Evolutionary conservation across 2,329 filamentous ascomycete species (phyloP).

Genomic region (Alternaria triticina): DNA sequence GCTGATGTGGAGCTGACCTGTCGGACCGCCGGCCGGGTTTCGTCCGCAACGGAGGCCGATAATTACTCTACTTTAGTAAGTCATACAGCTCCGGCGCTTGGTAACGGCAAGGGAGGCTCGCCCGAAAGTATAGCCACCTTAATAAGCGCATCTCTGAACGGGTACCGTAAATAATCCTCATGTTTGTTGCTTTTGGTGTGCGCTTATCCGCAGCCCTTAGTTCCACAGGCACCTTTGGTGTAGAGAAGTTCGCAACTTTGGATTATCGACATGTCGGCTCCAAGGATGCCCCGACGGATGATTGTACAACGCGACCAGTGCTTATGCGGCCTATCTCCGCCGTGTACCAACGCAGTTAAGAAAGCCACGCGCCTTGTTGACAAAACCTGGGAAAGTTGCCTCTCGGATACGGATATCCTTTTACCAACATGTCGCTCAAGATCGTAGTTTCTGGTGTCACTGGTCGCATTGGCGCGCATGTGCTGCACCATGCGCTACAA

Average conservation of each 20-base stretch:
- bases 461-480: conserved; percentile 17
- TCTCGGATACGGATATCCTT: background rate
- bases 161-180: background rate
- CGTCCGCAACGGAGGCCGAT: conserved; percentile 30
- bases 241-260: background rate
- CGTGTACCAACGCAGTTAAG: conserved; percentile 13
- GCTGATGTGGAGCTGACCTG: conserved; percentile 25
- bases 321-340: conserved; percentile 26
- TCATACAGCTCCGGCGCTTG: background rate
- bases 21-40: conserved; percentile 35
- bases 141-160: background rate
- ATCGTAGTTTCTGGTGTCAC: conserved; percentile 18
- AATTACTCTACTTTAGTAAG: conserved; percentile 9
- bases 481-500: conserved; percentile 16
- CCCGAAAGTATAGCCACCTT: background rate
- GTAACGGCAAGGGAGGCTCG: background rate
- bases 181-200: background rate
- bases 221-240: background rate
- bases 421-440: conserved; percentile 21
- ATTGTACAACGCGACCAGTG: conserved; percentile 9
- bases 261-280: conserved; percentile 2
- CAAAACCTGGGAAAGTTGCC: background rate
- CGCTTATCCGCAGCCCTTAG: background rate
- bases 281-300: conserved; percentile 5
- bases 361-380: conserved; percentile 6